Conservation (phyloP, 208 protist genomes). For the Trypanosoma lewisi region DNA sequence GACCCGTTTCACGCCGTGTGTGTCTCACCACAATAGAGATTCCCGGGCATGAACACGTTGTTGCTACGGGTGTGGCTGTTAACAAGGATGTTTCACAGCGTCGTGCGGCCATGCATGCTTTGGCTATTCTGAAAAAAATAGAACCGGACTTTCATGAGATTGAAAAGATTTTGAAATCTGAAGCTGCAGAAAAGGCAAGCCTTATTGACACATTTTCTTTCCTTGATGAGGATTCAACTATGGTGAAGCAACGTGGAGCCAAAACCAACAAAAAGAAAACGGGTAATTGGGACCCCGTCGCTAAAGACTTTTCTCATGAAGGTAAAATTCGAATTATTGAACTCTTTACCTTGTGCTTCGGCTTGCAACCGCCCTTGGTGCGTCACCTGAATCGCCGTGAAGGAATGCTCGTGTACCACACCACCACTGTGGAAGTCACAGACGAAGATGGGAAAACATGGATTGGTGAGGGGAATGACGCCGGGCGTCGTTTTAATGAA, state of each 20-base stretch:
- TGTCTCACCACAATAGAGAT: slow-evolving; percentile 50
- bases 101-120: slow-evolving; percentile 76
- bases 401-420: slow-evolving; percentile 19
- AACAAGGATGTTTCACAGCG: slow-evolving; percentile 55
- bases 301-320: slow-evolving; percentile 39
- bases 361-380: slow-evolving; percentile 35
- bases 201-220: slow-evolving; percentile 9
- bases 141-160: slow-evolving; percentile 57
- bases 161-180: slow-evolving; percentile 28
- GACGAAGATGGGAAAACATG: slow-evolving; percentile 37
- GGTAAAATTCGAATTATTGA: slow-evolving; percentile 61
- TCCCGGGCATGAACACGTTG: slow-evolving; percentile 61
- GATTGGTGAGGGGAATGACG: slow-evolving; percentile 20
- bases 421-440: slow-evolving; percentile 27
- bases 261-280: slow-evolving; percentile 9
- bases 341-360: slow-evolving; percentile 67
- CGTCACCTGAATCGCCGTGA: slow-evolving; percentile 30
- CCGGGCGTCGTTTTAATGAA: slow-evolving; percentile 35
- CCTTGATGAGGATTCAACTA: slow-evolving; percentile 1
- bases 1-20: slow-evolving; percentile 50
- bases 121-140: slow-evolving; percentile 67
- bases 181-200: slow-evolving; percentile 10
- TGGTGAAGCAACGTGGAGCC: not conserved
- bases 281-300: slow-evolving; percentile 29
- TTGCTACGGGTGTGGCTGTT: slow-evolving; percentile 57